Conservation (phyloP, 129 eudicot species). For the Sambucus nigra region DNA sequence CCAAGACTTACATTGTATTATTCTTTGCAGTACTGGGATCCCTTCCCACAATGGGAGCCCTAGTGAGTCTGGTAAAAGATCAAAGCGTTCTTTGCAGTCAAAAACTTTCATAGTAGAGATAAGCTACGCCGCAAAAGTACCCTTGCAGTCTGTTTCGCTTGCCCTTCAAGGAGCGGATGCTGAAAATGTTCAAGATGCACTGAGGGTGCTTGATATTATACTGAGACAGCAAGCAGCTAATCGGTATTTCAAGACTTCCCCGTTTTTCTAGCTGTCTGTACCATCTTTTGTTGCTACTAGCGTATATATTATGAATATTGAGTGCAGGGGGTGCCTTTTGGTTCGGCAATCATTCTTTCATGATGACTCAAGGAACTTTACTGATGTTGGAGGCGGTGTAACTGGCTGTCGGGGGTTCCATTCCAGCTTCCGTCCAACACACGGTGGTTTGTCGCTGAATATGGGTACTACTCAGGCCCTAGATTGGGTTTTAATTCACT, state of each 20-base stretch:
- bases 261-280: not conserved
- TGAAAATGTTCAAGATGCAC: constrained; percentile 54
- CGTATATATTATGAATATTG: constrained; percentile 15
- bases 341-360: constrained; percentile 84
- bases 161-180: constrained; percentile 53
- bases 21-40: constrained; percentile 28
- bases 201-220: constrained; percentile 78
- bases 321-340: constrained; percentile 81
- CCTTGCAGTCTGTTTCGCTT: constrained; percentile 42
- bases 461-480: constrained; percentile 46
- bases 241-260: constrained; percentile 32
- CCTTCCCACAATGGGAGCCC: constrained; percentile 30
- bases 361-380: constrained; percentile 59
- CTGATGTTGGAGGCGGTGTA: constrained; percentile 89
- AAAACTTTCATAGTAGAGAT: constrained; percentile 62
- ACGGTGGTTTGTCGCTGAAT: constrained; percentile 74
- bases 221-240: constrained; percentile 90
- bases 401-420: constrained; percentile 59
- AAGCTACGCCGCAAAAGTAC: constrained; percentile 56
- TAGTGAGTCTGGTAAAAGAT: constrained; percentile 49
- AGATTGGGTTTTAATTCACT: too few relatives aligned
- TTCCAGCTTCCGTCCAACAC: constrained; percentile 81
- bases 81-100: constrained; percentile 45
- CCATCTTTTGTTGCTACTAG: not conserved
- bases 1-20: constrained; percentile 1